Percentiles rank a stretch among this genome's conserved stretches.
phyloP scores from a whole-genome alignment of 768 basidiomycete genomes.

The Calocybe cyanea region DNA sequence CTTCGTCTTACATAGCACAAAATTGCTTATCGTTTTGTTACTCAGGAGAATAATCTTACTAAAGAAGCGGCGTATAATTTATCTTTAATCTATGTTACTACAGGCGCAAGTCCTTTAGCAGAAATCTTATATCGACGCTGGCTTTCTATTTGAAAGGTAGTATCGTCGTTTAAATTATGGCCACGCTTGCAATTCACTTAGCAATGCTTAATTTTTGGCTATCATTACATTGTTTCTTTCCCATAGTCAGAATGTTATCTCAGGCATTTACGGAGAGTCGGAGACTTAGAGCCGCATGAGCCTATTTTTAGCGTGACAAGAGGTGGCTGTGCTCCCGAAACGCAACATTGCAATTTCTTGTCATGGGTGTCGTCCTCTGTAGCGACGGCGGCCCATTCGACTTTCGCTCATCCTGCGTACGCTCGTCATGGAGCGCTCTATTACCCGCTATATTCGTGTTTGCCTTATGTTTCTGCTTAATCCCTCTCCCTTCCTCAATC shows the following conservation, averaged over 20 bases:
- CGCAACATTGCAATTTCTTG: no score
- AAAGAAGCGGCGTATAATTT: constrained; percentile 88
- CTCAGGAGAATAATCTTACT: constrained; percentile 48
- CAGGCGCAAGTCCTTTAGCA: constrained; percentile 70
- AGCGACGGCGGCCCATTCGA: constrained; percentile 33
- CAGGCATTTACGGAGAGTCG: no score
- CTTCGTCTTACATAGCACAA: neutral
- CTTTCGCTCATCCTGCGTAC: constrained; percentile 42
- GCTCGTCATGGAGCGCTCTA: constrained; percentile 49
- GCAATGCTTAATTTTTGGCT: no score
- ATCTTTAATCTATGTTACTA: constrained; percentile 74
- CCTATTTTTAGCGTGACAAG: no score
- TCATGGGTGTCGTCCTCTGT: constrained; percentile 29
- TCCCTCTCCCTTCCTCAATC: constrained; percentile 26
- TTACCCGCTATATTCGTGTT: constrained; percentile 45
- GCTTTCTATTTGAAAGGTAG: constrained; percentile 67
- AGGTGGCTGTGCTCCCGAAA: no score
- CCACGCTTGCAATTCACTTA: no score
- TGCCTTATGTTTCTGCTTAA: constrained; percentile 32
- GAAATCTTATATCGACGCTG: constrained; percentile 70
- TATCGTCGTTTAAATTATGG: no score
- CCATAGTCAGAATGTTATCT: no score
- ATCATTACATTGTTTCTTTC: no score
- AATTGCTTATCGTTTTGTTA: neutral
- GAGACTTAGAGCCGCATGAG: no score